phyloP scores from a whole-genome alignment of 2,329 filamentous ascomycete genomes.

The Nothopassalora personata region DNA sequence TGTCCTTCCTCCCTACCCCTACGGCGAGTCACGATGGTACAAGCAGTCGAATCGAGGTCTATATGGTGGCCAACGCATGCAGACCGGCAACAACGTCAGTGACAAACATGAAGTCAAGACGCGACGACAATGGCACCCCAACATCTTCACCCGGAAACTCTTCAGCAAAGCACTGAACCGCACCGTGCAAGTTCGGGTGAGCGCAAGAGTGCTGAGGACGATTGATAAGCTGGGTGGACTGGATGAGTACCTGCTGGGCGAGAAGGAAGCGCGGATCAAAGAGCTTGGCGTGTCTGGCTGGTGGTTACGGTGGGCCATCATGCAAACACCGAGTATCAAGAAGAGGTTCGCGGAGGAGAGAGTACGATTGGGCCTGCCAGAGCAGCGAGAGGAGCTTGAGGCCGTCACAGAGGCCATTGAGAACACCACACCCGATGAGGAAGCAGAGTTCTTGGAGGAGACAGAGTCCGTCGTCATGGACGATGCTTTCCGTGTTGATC shows the following conservation, averaged over 20 bases:
- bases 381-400: constrained; percentile 16
- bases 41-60: constrained; percentile 66
- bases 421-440: constrained; percentile 12
- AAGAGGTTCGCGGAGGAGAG: constrained; percentile 62
- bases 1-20: constrained; percentile 56
- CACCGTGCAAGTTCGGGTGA: constrained; percentile 63
- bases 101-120: constrained; percentile 64
- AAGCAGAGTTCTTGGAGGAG: constrained; percentile 12
- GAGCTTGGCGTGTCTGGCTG: constrained; percentile 87
- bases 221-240: constrained; percentile 84
- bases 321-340: constrained; percentile 68
- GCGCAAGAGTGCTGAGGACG: constrained; percentile 56
- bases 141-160: constrained; percentile 62
- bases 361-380: constrained; percentile 57
- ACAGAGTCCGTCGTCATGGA: constrained; percentile 24
- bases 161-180: constrained; percentile 59
- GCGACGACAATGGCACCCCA: constrained; percentile 68
- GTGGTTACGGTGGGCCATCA: constrained; percentile 81
- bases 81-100: constrained; percentile 73
- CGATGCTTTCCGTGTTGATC: constrained; percentile 26
- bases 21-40: constrained; percentile 64
- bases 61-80: constrained; percentile 60
- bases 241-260: constrained; percentile 83
- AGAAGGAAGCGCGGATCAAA: constrained; percentile 70
- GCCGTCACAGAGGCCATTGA: constrained; percentile 12